These are phyloP conservation scores for Suhomyces pyralidae DNA, from an alignment of 805 yeast species.

Conservation along the genomic window DNA sequence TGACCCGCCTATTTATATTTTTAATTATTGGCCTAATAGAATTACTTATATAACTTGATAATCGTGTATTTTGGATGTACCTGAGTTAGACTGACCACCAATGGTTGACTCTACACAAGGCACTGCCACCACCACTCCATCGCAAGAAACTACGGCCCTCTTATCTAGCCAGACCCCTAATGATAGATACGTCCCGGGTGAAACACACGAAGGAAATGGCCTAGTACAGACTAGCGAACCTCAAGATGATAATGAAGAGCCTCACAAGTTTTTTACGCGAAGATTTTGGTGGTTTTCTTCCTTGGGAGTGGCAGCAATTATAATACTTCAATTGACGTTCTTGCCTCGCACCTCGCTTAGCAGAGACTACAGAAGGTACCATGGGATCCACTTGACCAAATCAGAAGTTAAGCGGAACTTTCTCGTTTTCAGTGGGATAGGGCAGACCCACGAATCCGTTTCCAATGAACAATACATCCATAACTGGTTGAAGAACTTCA, in stretches of 20 bases:
- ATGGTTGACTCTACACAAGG: background rate
- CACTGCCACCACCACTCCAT: background rate
- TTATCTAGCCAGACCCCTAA: background rate
- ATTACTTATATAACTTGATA: background rate
- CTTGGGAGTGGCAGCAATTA: constrained; percentile 49
- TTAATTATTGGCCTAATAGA: background rate
- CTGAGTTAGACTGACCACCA: background rate
- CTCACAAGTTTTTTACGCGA: background rate
- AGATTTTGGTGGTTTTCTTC: constrained; percentile 46
- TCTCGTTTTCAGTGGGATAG: constrained; percentile 34
- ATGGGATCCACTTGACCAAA: constrained; percentile 61
- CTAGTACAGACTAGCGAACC: background rate
- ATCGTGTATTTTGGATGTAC: background rate
- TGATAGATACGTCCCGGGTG: background rate
- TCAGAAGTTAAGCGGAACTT: constrained; percentile 68
- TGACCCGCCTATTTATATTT: background rate
- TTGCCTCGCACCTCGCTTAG: constrained; percentile 81
- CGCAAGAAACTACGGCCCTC: background rate
- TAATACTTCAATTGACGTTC: constrained; percentile 64
- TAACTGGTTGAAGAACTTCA: constrained; percentile 27
- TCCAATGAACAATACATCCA: constrained; percentile 26
- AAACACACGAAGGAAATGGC: background rate
- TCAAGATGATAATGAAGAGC: background rate
- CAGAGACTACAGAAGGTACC: constrained; percentile 74
- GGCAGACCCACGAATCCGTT: constrained; percentile 15